Evolutionary conservation across 2,329 filamentous ascomycete species (phyloP).

Genomic region (Acephala macrosclerotiorum): DNA sequence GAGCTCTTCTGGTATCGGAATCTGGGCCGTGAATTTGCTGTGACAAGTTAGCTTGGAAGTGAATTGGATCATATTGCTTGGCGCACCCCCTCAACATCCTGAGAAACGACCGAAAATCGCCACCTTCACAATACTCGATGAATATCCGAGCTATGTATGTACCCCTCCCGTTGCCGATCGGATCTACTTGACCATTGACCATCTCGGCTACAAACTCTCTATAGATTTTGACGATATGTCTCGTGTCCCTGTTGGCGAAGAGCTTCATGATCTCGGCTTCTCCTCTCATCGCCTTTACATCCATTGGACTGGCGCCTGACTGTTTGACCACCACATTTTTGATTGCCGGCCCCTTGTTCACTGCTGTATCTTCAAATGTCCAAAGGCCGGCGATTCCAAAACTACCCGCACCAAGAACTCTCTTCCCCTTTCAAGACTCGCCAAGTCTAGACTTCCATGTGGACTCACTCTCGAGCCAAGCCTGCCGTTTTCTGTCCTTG

Average conservation of each 20-base stretch:
- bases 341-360: not conserved
- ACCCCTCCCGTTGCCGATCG: not conserved
- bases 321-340: not conserved
- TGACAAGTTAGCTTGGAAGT: not conserved
- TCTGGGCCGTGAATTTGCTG: not conserved
- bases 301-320: not conserved
- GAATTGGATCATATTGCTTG: too few species aligned
- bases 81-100: not conserved
- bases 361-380: not conserved
- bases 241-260: not conserved
- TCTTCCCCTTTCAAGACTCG: not conserved
- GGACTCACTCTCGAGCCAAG: not conserved
- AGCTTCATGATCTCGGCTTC: not conserved
- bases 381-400: not conserved
- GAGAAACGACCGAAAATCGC: not conserved
- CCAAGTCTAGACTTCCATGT: not conserved
- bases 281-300: not conserved
- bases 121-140: conserved; percentile 5
- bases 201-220: not conserved
- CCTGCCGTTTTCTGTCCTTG: too few species aligned
- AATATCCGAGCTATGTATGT: not conserved
- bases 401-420: not conserved
- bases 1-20: conserved; percentile 5
- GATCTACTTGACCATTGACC: not conserved
- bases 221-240: not conserved